Evolutionary conservation across 2,329 filamentous ascomycete genomes (phyloP).

Genomic region (Myriangium duriaei): DNA sequence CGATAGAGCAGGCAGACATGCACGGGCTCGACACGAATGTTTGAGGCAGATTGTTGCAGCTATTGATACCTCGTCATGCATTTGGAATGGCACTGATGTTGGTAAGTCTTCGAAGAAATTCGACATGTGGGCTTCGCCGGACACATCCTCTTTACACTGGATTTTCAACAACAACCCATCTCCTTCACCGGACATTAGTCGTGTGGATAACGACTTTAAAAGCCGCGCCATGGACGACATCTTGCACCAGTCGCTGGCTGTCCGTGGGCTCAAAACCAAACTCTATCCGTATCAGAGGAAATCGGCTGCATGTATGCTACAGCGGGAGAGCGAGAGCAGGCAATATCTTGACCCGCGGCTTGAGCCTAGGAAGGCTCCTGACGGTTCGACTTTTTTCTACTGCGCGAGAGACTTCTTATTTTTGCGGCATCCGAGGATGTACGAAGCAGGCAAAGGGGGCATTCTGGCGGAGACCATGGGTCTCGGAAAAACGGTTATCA

Average conservation of each 20-base stretch:
- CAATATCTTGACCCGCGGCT: slow-evolving; percentile 63
- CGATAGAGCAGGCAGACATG: slow-evolving; percentile 33
- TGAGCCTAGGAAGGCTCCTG: slow-evolving; percentile 45
- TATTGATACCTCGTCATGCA: slow-evolving; percentile 43
- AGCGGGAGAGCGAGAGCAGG: slow-evolving; percentile 57
- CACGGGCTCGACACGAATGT: slow-evolving; percentile 29
- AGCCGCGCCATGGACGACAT: slow-evolving; percentile 44
- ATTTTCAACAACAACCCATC: slow-evolving; percentile 65
- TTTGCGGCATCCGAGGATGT: slow-evolving; percentile 53
- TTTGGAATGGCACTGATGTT: slow-evolving; percentile 42
- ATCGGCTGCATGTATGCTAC: slow-evolving; percentile 72
- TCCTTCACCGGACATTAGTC: slow-evolving; percentile 44
- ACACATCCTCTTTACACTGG: slow-evolving; percentile 48
- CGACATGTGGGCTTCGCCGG: slow-evolving; percentile 28
- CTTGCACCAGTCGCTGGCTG: slow-evolving; percentile 32
- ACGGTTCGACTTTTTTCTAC: slow-evolving; percentile 54
- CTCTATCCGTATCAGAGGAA: slow-evolving; percentile 70
- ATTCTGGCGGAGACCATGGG: slow-evolving; percentile 74
- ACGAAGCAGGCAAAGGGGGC: slow-evolving; percentile 63
- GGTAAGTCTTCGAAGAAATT: slow-evolving; percentile 18
- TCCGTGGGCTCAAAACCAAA: slow-evolving; percentile 48
- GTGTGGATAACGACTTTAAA: slow-evolving; percentile 38
- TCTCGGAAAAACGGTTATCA: slow-evolving; percentile 76
- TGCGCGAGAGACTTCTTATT: slow-evolving; percentile 52
- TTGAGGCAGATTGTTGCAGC: slow-evolving; percentile 31